Evolutionary conservation across 2,329 filamentous ascomycete species (phyloP).

Genomic region (Colletotrichum costaricense): DNA sequence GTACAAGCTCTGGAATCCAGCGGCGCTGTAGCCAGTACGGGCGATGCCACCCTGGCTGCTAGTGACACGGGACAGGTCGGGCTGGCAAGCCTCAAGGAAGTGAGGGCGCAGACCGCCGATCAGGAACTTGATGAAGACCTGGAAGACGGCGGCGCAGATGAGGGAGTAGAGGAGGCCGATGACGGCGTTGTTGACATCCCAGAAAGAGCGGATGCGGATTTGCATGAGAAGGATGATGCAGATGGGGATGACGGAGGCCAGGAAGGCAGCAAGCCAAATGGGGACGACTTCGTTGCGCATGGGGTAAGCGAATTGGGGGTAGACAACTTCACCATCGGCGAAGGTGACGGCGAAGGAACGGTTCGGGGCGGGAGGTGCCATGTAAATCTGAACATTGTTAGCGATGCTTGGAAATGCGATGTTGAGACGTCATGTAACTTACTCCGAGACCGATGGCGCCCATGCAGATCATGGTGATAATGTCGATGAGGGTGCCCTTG

Average conservation of each 20-base stretch:
- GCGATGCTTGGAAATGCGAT: neutral
- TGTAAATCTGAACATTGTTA: constrained; percentile 61
- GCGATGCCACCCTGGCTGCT: constrained; percentile 55
- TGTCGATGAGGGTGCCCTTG: constrained; percentile 74
- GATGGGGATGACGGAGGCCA: constrained; percentile 74
- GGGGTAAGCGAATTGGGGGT: constrained; percentile 78
- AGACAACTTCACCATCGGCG: constrained; percentile 74
- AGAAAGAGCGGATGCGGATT: constrained; percentile 75
- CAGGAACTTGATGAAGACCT: constrained; percentile 81
- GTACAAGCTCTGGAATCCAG: constrained; percentile 71
- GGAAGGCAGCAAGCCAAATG: constrained; percentile 76
- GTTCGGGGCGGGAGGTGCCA: constrained; percentile 72
- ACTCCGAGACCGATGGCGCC: constrained; percentile 76
- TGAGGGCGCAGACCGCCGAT: constrained; percentile 80
- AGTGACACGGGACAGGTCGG: constrained; percentile 58
- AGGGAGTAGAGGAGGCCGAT: constrained; percentile 77
- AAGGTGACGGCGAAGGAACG: constrained; percentile 78
- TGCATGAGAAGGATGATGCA: constrained; percentile 73
- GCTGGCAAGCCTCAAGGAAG: constrained; percentile 78
- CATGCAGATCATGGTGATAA: constrained; percentile 74
- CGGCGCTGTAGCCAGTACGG: constrained; percentile 55
- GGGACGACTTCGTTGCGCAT: constrained; percentile 77
- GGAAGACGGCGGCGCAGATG: constrained; percentile 79
- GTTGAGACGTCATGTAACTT: constrained; percentile 40
- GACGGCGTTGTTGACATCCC: constrained; percentile 77